Base-by-base conservation (phyloP, 139 green algal species). In the Asterochloris erici region DNA sequence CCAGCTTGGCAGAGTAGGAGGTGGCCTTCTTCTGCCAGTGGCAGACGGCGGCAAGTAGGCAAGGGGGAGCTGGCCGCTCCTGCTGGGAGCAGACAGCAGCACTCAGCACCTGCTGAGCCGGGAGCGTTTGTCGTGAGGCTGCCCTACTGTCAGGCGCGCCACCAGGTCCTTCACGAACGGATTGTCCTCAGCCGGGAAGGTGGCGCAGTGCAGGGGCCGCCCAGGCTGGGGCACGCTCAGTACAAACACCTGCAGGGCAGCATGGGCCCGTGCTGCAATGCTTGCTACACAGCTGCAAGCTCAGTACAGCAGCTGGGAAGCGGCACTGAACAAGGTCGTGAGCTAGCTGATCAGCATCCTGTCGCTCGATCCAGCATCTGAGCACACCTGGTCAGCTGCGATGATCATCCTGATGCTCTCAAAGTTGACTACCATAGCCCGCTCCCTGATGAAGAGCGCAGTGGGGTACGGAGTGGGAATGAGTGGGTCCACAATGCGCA, bases 381-480 rank as follows among this genome's bases (percentile, higher is more conserved):
- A 38, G 63, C 54, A 26, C 11, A 85, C 81, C 81, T 85, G 62
- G 61, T 85, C 81, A 23, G 70, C 54, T 61, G 29, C 81, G 14
- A 85, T 77, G 74, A 85, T 81, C 81, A 85, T 85, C 23, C 74
- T 69, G 19, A 86, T 79, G 83, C 62, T 74, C 71, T 86, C 83
- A 12, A 86, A 27, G 62, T 86, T 86, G 64, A 86, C 71, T 19
- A 86, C 83, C 38, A 86, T 28, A 64, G 83, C 83, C 26, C 69
- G 79, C 0, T 86, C 83, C 12, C 83, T 62, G 16, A 86, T 86
- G 68, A 86, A 86, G 12, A 86, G 80, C 9, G 83, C 61, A n/a
- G 70, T 81, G 16, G 83, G 83, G 24, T 83, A 84, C 2, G 70
- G 70, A 23, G 74, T 84, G 62, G 82, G 74, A 62, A 84, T 62